phyloP scores from a whole-genome alignment of 2,329 filamentous ascomycete genomes.

The Aspergillus arachidicola region DNA sequence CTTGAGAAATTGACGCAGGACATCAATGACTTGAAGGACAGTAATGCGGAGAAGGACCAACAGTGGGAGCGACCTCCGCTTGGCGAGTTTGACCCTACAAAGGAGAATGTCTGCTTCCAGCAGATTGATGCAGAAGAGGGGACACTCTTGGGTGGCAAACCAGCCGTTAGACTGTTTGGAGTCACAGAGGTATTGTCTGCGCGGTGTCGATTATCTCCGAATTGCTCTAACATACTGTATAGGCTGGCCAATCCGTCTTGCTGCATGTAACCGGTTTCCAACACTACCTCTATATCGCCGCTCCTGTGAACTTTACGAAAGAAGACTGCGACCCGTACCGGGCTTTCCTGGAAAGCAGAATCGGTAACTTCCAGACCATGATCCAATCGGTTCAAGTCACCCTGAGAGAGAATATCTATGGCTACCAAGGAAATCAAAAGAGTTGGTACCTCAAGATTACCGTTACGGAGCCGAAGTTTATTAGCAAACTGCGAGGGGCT shows the following conservation, averaged over 20 bases:
- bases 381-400: slow-evolving; percentile 82
- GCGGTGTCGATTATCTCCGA: slow-evolving; percentile 22
- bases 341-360: slow-evolving; percentile 74
- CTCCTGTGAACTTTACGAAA: slow-evolving; percentile 77
- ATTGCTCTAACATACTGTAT: slow-evolving; percentile 15
- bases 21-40: slow-evolving; percentile 80
- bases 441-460: slow-evolving; percentile 93
- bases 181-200: slow-evolving; percentile 70
- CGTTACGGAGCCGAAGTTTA: slow-evolving; percentile 84
- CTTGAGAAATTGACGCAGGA: slow-evolving; percentile 96
- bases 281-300: slow-evolving; percentile 93
- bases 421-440: slow-evolving; percentile 90
- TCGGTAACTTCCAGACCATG: slow-evolving; percentile 71
- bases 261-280: slow-evolving; percentile 94
- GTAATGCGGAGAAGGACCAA: slow-evolving; percentile 90
- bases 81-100: slow-evolving; percentile 62
- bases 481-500: slow-evolving; percentile 71
- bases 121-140: slow-evolving; percentile 96
- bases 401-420: slow-evolving; percentile 87
- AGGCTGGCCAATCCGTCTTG: slow-evolving; percentile 84
- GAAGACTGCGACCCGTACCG: slow-evolving; percentile 79
- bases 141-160: slow-evolving; percentile 71
- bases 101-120: slow-evolving; percentile 81
- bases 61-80: slow-evolving; percentile 75
- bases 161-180: slow-evolving; percentile 89